These are phyloP conservation scores for Aureoboletus auriporus DNA, from an alignment of 768 basidiomycete genomes.

Conservation along the genomic window DNA sequence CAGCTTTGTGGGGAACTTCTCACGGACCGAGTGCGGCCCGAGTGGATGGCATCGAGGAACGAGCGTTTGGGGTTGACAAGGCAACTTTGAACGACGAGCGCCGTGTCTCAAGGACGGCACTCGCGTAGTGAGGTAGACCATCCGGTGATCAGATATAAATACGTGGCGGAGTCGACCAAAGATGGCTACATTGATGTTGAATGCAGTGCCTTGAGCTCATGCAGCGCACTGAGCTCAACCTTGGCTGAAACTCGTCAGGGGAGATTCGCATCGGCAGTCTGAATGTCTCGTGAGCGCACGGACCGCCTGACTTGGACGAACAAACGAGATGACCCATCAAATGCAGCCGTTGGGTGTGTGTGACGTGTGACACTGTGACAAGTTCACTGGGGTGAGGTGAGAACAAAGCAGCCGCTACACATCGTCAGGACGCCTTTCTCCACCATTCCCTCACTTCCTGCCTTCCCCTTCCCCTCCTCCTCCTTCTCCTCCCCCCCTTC, in stretches of 20 bases:
- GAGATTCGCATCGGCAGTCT: background rate
- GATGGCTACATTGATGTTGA: slow-evolving; percentile 13
- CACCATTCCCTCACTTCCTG: slow-evolving; percentile 5
- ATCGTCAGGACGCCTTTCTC: slow-evolving; percentile 9
- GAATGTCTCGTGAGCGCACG: too few species aligned
- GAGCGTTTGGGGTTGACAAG: background rate
- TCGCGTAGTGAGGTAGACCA: too few species aligned
- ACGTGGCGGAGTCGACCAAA: slow-evolving; percentile 13
- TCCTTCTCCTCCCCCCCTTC: too few species aligned
- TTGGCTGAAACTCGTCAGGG: background rate
- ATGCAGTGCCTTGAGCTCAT: too few species aligned
- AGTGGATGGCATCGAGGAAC: background rate
- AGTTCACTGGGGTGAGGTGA: slow-evolving; percentile 13
- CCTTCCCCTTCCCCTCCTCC: too few species aligned
- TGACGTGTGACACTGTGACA: slow-evolving; percentile 22
- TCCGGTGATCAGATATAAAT: background rate
- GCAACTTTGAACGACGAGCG: background rate
- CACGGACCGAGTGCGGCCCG: too few species aligned
- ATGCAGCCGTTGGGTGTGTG: background rate
- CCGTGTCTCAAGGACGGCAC: too few species aligned
- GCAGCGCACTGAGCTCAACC: too few species aligned
- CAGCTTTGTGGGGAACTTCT: slow-evolving; percentile 5
- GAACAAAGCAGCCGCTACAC: slow-evolving; percentile 20
- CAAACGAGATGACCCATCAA: too few species aligned
- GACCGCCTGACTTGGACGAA: too few species aligned